These are phyloP conservation scores for Neostapfia colusana DNA, from an alignment of 176 grass and related monocot species.

Conservation along the genomic window DNA sequence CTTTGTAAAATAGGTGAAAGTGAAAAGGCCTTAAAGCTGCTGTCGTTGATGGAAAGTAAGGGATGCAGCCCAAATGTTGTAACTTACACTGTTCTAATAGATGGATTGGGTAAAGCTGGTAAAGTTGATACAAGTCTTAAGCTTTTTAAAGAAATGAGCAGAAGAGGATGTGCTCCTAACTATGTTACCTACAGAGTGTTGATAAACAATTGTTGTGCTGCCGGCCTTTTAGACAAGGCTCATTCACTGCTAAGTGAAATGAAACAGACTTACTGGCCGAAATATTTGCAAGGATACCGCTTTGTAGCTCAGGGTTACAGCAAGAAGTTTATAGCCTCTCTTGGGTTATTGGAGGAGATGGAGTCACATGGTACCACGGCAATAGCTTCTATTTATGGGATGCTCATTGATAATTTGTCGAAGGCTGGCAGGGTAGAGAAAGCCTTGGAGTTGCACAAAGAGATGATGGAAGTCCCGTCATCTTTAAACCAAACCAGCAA, in stretches of 20 bases:
- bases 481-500: slow-evolving; percentile 42
- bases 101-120: slow-evolving; percentile 85
- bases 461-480: slow-evolving; percentile 62
- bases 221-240: slow-evolving; percentile 76
- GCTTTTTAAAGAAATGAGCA: slow-evolving; percentile 78
- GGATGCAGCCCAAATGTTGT: slow-evolving; percentile 88
- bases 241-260: slow-evolving; percentile 78
- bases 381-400: slow-evolving; percentile 69
- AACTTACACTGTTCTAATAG: slow-evolving; percentile 91
- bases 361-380: slow-evolving; percentile 51
- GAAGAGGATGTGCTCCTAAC: slow-evolving; percentile 82
- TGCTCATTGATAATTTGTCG: slow-evolving; percentile 78
- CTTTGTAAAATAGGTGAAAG: slow-evolving; percentile 82
- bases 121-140: slow-evolving; percentile 64
- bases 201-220: slow-evolving; percentile 86
- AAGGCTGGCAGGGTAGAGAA: slow-evolving; percentile 72
- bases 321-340: slow-evolving; percentile 68
- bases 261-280: slow-evolving; percentile 97
- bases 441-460: slow-evolving; percentile 80
- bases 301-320: slow-evolving; percentile 74
- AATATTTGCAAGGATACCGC: slow-evolving; percentile 56
- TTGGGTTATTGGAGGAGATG: slow-evolving; percentile 73
- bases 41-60: slow-evolving; percentile 82
- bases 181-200: slow-evolving; percentile 83
- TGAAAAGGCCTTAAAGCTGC: slow-evolving; percentile 72